phyloP scores from a whole-genome alignment of 208 protist species.

The Acanthamoeba healyi region DNA sequence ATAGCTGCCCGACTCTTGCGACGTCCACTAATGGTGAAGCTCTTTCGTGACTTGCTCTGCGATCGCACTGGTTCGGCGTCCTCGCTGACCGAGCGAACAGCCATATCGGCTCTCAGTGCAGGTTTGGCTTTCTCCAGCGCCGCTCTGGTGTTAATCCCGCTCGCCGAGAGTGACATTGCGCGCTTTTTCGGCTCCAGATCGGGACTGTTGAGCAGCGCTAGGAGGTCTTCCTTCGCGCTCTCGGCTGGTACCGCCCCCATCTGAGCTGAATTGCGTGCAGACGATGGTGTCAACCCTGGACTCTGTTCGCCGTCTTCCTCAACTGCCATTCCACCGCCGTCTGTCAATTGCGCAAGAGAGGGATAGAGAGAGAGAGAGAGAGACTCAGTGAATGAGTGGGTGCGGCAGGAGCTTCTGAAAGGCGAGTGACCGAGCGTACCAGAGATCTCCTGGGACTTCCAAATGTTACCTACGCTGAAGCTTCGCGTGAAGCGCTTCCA shows the following conservation, averaged over 20 bases:
- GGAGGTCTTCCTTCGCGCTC: neutral
- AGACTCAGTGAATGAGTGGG: no score
- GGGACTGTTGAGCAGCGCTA: neutral
- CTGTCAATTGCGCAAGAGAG: neutral
- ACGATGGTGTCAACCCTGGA: neutral
- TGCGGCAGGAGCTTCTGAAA: no score
- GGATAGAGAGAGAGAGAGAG: no score
- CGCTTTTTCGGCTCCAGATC: neutral
- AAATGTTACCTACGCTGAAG: slow-evolving; percentile 30
- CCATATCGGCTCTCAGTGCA: neutral
- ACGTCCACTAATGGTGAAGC: slow-evolving; percentile 28
- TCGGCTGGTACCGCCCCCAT: neutral
- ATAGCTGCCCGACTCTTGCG: slow-evolving; percentile 13
- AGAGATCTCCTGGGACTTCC: slow-evolving; percentile 37
- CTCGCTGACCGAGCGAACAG: neutral
- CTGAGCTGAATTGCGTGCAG: slow-evolving; percentile 37
- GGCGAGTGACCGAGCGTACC: neutral
- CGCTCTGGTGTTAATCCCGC: neutral
- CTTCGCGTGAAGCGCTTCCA: slow-evolving; percentile 48
- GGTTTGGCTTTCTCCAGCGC: neutral
- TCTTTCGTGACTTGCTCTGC: neutral
- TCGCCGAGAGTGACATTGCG: neutral
- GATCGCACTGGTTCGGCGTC: neutral
- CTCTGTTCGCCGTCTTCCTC: slow-evolving; percentile 20
- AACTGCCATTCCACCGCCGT: no score